phyloP scores from a whole-genome alignment of 2,329 filamentous ascomycete genomes.

The Phyllosticta ampelicida region DNA sequence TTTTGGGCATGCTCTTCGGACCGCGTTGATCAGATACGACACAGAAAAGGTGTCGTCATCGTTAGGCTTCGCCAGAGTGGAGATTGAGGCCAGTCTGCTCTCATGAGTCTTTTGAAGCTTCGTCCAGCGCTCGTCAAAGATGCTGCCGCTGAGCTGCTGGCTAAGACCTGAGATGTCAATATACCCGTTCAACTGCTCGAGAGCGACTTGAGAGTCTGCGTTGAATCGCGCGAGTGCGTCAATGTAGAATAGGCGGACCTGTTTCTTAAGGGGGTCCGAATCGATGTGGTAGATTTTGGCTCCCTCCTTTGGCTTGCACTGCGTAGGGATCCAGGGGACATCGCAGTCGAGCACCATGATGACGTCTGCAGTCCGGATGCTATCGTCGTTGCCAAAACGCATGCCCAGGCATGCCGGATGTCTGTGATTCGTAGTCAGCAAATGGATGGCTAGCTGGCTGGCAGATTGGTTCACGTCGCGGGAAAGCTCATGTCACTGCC shows the following conservation, averaged over 20 bases:
- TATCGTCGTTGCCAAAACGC: conserved; percentile 61
- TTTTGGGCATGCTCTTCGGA: conserved; percentile 46
- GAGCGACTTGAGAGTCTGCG: conserved; percentile 42
- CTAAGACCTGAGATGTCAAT: conserved; percentile 41
- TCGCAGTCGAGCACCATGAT: conserved; percentile 83
- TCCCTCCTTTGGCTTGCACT: conserved; percentile 46
- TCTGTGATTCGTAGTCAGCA: conserved; percentile 12
- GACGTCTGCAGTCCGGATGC: conserved; percentile 66
- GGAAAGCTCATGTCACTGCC: conserved; percentile 77
- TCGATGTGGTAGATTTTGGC: conserved; percentile 56
- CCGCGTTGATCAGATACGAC: conserved; percentile 44
- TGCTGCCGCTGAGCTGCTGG: conserved; percentile 28
- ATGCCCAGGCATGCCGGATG: conserved; percentile 53
- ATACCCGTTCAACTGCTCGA: conserved; percentile 59
- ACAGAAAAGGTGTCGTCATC: conserved; percentile 52
- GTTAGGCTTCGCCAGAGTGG: conserved; percentile 46
- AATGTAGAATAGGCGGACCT: conserved; percentile 50
- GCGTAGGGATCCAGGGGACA: conserved; percentile 86
- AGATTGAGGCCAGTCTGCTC: conserved; percentile 50
- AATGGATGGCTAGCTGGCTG: neutral
- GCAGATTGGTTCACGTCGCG: conserved; percentile 19
- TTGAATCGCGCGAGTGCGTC: conserved; percentile 42
- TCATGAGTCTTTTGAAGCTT: conserved; percentile 48
- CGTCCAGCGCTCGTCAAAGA: conserved; percentile 40
- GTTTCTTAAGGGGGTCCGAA: conserved; percentile 54